A percentile compares a stretch with the other conserved stretches of the same genome.
Evolutionary conservation across 2,329 filamentous ascomycete genomes (phyloP).

Genomic region (Lasiodiplodia gonubiensis): DNA sequence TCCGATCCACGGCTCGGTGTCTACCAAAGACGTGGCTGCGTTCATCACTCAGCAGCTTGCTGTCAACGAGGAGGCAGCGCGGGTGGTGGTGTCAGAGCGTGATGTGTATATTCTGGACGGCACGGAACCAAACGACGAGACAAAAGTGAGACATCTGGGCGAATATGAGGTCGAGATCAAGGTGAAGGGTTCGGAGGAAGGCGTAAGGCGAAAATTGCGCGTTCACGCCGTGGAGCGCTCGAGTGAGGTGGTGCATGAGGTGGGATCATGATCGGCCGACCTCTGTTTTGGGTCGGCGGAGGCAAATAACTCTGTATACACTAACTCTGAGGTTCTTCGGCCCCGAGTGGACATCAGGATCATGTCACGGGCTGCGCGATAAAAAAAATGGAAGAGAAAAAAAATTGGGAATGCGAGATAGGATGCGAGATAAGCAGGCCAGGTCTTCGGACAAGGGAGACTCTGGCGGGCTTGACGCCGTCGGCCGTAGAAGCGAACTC

Average conservation of each 20-base stretch:
- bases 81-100: conserved; percentile 55
- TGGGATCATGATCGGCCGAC: conserved; percentile 21
- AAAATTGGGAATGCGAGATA: neutral
- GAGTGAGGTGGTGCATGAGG: conserved; percentile 18
- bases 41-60: conserved; percentile 57
- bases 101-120: conserved; percentile 57
- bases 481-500: neutral
- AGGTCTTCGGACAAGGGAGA: neutral
- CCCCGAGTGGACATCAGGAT: neutral
- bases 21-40: conserved; percentile 57
- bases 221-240: neutral
- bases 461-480: neutral
- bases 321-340: conserved; percentile 15
- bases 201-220: conserved; percentile 13
- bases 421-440: conserved; percentile 12
- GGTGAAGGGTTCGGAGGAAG: conserved; percentile 48
- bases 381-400: neutral
- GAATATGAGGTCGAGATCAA: conserved; percentile 59
- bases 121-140: conserved; percentile 31
- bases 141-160: conserved; percentile 60
- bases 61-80: conserved; percentile 58
- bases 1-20: conserved; percentile 61
- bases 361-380: conserved; percentile 17
- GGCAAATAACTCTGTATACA: neutral
- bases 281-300: neutral